Conservation (phyloP, 345 rosid genomes). For the Nasturtium officinale region DNA sequence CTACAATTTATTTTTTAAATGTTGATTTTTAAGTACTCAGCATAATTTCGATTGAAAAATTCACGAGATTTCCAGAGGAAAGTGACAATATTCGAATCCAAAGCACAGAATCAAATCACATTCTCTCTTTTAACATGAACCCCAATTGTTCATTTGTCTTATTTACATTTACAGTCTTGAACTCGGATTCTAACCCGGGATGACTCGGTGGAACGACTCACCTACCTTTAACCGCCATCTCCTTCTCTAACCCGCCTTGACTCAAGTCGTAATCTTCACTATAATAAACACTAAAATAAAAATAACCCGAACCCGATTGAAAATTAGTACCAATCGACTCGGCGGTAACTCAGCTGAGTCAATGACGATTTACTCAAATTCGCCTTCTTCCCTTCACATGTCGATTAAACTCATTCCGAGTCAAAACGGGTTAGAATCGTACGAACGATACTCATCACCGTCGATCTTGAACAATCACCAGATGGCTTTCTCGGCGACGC, state of each 20-base stretch:
- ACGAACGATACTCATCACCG: neutral
- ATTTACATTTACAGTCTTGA: constrained; percentile 32
- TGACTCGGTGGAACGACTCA: constrained; percentile 67
- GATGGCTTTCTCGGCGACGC: constrained; percentile 51
- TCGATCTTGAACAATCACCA: constrained; percentile 43
- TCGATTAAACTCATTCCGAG: constrained; percentile 40
- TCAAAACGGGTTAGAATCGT: constrained; percentile 42
- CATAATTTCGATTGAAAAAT: neutral
- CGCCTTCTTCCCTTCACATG: constrained; percentile 17
- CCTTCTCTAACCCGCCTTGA: constrained; percentile 38
- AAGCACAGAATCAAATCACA: constrained; percentile 5
- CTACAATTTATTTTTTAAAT: neutral
- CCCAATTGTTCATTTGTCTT: constrained; percentile 12
- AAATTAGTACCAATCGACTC: constrained; percentile 35
- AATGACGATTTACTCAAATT: constrained; percentile 7
- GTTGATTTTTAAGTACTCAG: neutral
- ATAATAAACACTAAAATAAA: neutral
- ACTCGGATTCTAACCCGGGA: constrained; percentile 62
- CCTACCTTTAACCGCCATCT: constrained; percentile 62
- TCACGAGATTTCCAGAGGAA: constrained; percentile 9
- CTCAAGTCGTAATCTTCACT: constrained; percentile 14
- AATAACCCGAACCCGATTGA: constrained; percentile 26
- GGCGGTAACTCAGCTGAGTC: constrained; percentile 34
- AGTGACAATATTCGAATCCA: constrained; percentile 21
- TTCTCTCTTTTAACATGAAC: constrained; percentile 13